phyloP scores from a whole-genome alignment of 2,329 filamentous ascomycete species.

The Fusarium austroafricanum region DNA sequence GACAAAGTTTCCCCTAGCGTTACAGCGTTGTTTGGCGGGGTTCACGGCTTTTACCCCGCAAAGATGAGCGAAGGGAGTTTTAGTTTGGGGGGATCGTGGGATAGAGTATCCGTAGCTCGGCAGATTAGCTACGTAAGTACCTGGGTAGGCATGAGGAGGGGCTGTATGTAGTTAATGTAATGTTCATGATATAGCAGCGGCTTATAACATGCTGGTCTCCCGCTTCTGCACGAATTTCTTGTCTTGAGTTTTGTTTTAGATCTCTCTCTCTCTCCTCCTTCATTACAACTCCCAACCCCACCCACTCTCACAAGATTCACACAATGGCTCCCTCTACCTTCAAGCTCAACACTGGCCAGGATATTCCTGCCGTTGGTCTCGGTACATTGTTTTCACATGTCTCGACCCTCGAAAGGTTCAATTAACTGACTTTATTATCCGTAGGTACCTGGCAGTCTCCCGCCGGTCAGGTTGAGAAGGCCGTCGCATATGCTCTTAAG shows the following conservation, averaged over 20 bases:
- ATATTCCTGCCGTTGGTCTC: conserved; percentile 73
- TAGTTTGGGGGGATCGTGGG: conserved; percentile 23
- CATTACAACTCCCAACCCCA: conserved; percentile 4
- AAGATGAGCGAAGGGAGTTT: conserved; percentile 15
- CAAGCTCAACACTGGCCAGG: conserved; percentile 72
- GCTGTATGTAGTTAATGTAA: background rate
- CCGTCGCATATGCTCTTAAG: conserved; percentile 69
- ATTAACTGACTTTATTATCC: conserved; percentile 15
- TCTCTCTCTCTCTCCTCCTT: conserved; percentile 2
- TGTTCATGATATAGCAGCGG: conserved; percentile 38
- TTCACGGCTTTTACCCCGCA: conserved; percentile 42
- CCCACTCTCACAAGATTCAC: conserved; percentile 17
- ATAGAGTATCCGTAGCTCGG: background rate
- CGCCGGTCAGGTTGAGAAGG: conserved; percentile 67
- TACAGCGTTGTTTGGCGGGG: conserved; percentile 34
- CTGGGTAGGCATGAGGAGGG: background rate
- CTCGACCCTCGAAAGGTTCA: background rate
- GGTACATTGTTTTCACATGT: conserved; percentile 55
- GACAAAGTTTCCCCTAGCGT: conserved; percentile 6
- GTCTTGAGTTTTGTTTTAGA: conserved; percentile 20
- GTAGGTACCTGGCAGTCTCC: conserved; percentile 74
- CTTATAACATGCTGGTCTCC: conserved; percentile 36
- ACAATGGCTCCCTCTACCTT: conserved; percentile 67
- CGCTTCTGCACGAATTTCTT: conserved; percentile 6
- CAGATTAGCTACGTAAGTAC: conserved; percentile 4